Conservation (phyloP, 805 yeast species). For the Metschnikowia baotianmanensis region DNA sequence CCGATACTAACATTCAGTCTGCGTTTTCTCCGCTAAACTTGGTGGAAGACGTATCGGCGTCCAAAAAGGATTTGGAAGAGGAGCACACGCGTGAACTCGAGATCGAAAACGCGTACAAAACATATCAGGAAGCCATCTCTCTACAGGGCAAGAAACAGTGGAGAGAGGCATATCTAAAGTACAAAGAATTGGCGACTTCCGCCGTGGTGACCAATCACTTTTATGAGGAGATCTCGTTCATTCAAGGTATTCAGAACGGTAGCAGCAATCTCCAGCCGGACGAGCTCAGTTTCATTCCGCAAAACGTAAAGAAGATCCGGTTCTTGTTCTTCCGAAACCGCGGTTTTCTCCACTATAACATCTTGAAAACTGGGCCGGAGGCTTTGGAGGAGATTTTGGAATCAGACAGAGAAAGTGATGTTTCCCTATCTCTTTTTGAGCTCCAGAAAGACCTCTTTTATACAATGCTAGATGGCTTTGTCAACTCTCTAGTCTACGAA, state of each 20-base stretch:
- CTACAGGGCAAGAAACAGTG: slow-evolving; percentile 53
- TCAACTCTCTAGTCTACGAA: slow-evolving; percentile 61
- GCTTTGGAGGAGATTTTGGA: slow-evolving; percentile 10
- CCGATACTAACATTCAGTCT: slow-evolving; percentile 37
- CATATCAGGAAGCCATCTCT: slow-evolving; percentile 68
- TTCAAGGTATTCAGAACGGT: slow-evolving; percentile 42
- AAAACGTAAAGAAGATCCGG: slow-evolving; percentile 69
- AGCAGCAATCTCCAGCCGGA: slow-evolving; percentile 32
- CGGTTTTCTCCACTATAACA: slow-evolving; percentile 63
- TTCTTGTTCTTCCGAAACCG: slow-evolving; percentile 79
- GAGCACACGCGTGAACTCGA: slow-evolving; percentile 91
- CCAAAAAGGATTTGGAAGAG: slow-evolving; percentile 62
- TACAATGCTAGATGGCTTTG: slow-evolving; percentile 56
- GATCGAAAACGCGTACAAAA: slow-evolving; percentile 77
- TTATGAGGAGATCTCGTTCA: slow-evolving; percentile 36
- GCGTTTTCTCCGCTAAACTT: slow-evolving; percentile 78
- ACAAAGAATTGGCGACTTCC: slow-evolving; percentile 61
- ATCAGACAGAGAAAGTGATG: slow-evolving; percentile 4
- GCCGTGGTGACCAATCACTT: slow-evolving; percentile 57
- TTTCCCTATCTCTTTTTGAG: slow-evolving; percentile 5
- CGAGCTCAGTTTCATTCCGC: slow-evolving; percentile 49
- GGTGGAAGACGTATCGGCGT: slow-evolving; percentile 59
- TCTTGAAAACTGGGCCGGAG: slow-evolving; percentile 23
- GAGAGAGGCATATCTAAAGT: slow-evolving; percentile 50
- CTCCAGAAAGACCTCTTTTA: slow-evolving; percentile 35